Percentiles rank a stretch among this genome's conserved stretches.
Evolutionary conservation across 164 flowering plant species (phyloP).

Genomic region (Aristolochia fimbriata): DNA sequence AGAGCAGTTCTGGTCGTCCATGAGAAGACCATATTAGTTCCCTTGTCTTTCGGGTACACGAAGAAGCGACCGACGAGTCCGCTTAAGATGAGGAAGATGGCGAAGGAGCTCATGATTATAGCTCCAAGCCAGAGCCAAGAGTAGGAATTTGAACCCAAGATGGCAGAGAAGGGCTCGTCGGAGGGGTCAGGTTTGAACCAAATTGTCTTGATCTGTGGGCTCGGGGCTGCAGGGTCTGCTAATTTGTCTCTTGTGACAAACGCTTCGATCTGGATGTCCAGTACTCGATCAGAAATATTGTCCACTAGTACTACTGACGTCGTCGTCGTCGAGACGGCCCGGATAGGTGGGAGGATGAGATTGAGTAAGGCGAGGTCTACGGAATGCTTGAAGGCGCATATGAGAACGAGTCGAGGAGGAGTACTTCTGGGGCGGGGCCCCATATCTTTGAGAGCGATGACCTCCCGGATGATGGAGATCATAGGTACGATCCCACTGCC

Average conservation of each 20-base stretch:
- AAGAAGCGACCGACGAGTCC: constrained; percentile 40
- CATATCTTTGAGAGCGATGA: constrained; percentile 16
- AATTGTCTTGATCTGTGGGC: too few relatives aligned
- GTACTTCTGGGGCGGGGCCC: too few relatives aligned
- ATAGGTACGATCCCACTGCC: constrained; percentile 84
- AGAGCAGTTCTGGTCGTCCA: constrained; percentile 20
- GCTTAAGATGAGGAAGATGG: constrained; percentile 42
- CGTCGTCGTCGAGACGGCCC: too few relatives aligned
- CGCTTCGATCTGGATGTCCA: constrained; percentile 58
- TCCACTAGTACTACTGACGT: too few relatives aligned
- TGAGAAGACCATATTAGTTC: constrained; percentile 25
- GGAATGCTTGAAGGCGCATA: constrained; percentile 50
- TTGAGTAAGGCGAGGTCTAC: constrained; percentile 57
- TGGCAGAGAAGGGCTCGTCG: constrained; percentile 43
- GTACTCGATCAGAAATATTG: constrained; percentile 25
- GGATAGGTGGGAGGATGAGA: constrained; percentile 42
- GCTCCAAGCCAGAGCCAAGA: constrained; percentile 69
- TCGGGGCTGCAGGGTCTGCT: too few relatives aligned
- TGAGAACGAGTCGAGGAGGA: constrained; percentile 34
- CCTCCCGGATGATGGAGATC: constrained; percentile 58
- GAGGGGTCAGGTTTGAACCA: constrained; percentile 54
- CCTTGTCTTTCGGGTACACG: constrained; percentile 64
- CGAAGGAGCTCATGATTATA: constrained; percentile 59
- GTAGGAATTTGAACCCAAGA: constrained; percentile 48
- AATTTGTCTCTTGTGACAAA: constrained; percentile 75